Conservation (phyloP, 75 land plant species). For the Cupressus sempervirens region DNA sequence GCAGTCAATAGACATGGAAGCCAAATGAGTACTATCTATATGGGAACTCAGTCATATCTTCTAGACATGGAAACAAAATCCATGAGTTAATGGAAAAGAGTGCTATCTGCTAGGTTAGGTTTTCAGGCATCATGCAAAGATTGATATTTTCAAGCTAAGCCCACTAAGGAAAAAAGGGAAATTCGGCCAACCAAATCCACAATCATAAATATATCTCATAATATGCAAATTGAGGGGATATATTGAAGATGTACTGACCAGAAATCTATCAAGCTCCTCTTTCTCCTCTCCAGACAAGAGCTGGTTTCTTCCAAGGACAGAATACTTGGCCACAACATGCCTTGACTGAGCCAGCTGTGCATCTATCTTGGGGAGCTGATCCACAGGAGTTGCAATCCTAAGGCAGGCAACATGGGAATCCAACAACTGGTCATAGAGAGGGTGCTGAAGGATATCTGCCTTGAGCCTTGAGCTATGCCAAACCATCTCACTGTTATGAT, state of each 20-base stretch:
- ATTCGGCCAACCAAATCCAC: neutral
- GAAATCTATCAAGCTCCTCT: constrained; percentile 80
- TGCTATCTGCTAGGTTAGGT: neutral
- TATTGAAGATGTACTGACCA: constrained; percentile 48
- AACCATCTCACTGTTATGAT: constrained; percentile 15
- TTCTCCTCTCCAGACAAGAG: constrained; percentile 45
- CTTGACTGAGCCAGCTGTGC: constrained; percentile 77
- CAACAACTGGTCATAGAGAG: constrained; percentile 77
- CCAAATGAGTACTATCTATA: neutral
- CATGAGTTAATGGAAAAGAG: neutral
- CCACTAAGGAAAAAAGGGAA: neutral
- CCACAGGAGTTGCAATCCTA: constrained; percentile 88
- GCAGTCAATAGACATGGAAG: neutral
- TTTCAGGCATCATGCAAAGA: neutral
- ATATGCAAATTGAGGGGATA: neutral
- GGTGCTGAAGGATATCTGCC: constrained; percentile 77
- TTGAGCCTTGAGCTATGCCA: constrained; percentile 70
- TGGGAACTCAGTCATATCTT: neutral
- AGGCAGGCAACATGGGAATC: constrained; percentile 87
- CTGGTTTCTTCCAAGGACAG: constrained; percentile 34
- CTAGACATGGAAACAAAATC: neutral
- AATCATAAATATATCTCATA: neutral
- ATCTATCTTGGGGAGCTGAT: constrained; percentile 88
- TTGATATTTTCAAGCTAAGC: neutral
- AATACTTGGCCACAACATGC: constrained; percentile 76